Evolutionary conservation across 2,329 filamentous ascomycete genomes (phyloP).

Genomic region (Lachnellula occidentalis): DNA sequence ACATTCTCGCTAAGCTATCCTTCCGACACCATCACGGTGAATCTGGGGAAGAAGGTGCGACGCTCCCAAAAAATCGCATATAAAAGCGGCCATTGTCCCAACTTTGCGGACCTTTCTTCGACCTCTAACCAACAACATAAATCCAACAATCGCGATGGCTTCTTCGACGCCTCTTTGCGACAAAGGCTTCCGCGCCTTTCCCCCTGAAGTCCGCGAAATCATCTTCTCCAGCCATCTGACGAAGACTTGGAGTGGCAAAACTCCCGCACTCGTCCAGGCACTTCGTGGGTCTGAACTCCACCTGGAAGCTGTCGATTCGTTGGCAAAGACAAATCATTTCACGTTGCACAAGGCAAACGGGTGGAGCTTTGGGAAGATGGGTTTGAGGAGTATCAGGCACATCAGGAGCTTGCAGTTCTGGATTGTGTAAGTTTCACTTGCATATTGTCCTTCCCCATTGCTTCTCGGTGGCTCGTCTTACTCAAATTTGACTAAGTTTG

Average conservation of each 20-base stretch:
- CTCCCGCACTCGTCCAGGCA: neutral
- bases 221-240: neutral
- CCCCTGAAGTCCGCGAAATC: neutral
- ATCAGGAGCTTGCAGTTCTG: neutral
- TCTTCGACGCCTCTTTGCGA: neutral
- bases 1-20: no score
- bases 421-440: neutral
- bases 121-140: neutral
- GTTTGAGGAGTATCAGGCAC: neutral
- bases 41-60: no score
- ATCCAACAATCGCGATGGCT: neutral
- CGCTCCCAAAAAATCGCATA: no score
- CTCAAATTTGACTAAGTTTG: no score
- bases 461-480: no score
- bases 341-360: neutral
- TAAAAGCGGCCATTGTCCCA: no score
- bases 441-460: neutral
- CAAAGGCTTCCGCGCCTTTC: neutral
- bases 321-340: neutral
- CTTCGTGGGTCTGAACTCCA: neutral
- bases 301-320: neutral
- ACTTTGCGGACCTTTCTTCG: neutral
- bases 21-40: no score
- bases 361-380: neutral
- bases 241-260: neutral